Base-by-base conservation (phyloP, 305 asterid genomes). In the Fraxinus sp. region DNA sequence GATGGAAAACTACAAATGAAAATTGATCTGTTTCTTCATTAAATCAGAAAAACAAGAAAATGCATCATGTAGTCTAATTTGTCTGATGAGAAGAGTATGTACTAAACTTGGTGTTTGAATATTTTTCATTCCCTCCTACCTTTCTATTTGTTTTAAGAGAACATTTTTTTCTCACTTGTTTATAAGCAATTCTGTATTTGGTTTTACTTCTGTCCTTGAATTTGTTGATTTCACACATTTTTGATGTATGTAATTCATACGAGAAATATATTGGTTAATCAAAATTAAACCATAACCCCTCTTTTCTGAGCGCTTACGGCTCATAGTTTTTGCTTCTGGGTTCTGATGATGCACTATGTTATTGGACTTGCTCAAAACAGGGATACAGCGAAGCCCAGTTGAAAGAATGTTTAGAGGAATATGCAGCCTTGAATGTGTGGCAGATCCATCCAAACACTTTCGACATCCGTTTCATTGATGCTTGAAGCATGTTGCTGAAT, bases 301-400 rank as follows among this genome's bases (percentile, higher is more conserved):
- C 7, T 32, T 70, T 30, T 30, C 9, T 70, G 22, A 14, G 11
- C 16, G 75, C 30, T 10, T 13, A 5, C 4, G n/a, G 20, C 39
- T 30, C 20, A 13, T 70, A 70, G 75, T 4, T 79, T 66, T 79
- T 68, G 70, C 70, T 62, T 37, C 35, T 32, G 7, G 35, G n/a
- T 64, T 43, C 66, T 62, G 49, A 26, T 71, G 39, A 35, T 64
- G 41, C 24, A 62, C 55, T 36, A 41, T n/a, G 75, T 59, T 33
- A 26, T 14, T 18, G 8, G 32, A 41, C 77, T 78, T 55, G 77
- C 22, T 83, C 81, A 84, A n/a, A 85, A 83, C 93, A 93, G 98
- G 99, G 99, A 87, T 96, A 96, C 91, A 93, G 96, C 78, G 99
- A 94, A 89, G 97, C 92, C 82, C 99, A 96, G 89, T 84, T 96